Conservation (phyloP, 768 basidiomycete species). For the Pisolithus albus region DNA sequence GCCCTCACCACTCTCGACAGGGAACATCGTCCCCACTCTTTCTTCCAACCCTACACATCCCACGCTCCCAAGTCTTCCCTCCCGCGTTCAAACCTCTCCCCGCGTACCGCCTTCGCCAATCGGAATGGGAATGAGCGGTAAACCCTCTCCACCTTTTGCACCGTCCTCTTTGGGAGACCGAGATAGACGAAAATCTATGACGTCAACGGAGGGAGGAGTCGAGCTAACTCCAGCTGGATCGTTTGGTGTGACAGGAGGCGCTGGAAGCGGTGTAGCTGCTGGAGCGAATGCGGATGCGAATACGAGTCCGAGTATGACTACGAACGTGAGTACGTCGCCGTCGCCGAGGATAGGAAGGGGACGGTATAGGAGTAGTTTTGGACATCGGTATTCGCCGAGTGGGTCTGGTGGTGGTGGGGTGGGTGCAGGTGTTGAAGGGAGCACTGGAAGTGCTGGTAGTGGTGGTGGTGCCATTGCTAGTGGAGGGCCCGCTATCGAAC, state of each 20-base stretch:
- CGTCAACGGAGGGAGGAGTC: conserved; percentile 26
- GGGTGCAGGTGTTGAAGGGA: conserved; percentile 35
- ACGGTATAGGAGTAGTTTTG: conserved; percentile 74
- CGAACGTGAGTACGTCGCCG: conserved; percentile 7
- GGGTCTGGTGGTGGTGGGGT: conserved; percentile 29
- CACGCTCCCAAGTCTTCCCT: conserved; percentile 28
- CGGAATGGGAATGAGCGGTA: conserved; percentile 14
- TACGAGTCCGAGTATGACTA: conserved; percentile 15
- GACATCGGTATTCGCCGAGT: conserved; percentile 53
- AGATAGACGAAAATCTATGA: conserved; percentile 24
- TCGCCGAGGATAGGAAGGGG: conserved; percentile 34
- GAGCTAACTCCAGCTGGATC: neutral
- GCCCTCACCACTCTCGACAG: conserved; percentile 37
- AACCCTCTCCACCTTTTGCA: conserved; percentile 35
- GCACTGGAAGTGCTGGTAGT: conserved; percentile 16
- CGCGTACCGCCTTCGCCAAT: conserved; percentile 37
- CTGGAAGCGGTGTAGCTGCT: neutral
- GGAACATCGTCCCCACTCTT: conserved; percentile 6
- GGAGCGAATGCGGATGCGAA: neutral
- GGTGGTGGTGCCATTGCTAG: conserved; percentile 16
- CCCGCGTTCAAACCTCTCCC: conserved; percentile 32
- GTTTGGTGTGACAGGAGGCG: neutral
- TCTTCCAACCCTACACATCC: neutral
- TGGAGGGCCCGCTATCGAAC: neutral
- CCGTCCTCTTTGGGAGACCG: conserved; percentile 37